Conservation (phyloP, 2,329 filamentous ascomycete species). For the Sordariomycetes sp. region DNA sequence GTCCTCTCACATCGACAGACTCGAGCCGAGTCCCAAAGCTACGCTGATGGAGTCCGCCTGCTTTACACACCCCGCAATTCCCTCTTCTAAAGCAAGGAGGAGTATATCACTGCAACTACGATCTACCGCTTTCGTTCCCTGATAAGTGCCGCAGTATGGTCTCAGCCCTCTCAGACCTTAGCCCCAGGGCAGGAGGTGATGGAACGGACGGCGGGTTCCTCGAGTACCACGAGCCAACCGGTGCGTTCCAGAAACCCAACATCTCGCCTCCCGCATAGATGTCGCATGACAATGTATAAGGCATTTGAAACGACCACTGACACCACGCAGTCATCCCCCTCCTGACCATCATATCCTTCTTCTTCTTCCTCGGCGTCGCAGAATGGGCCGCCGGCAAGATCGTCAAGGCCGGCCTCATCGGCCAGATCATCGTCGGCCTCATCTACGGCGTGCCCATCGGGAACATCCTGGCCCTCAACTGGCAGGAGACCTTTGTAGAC, state of each 20-base stretch:
- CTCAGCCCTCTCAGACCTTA: neutral
- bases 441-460: conserved; percentile 32
- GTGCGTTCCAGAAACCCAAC: conserved; percentile 13
- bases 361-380: conserved; percentile 28
- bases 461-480: conserved; percentile 27
- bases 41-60: neutral
- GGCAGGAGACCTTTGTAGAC: conserved; percentile 33
- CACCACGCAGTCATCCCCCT: conserved; percentile 22
- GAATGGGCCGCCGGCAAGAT: conserved; percentile 28
- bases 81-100: neutral
- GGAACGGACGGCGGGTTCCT: conserved; percentile 16
- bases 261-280: neutral
- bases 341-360: conserved; percentile 30
- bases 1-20: neutral
- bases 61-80: neutral
- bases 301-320: neutral
- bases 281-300: neutral
- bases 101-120: neutral
- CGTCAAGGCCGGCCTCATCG: conserved; percentile 32
- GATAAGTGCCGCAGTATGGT: neutral
- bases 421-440: conserved; percentile 33
- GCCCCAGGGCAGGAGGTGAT: neutral
- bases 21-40: neutral
- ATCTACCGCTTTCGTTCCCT: neutral
- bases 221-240: conserved; percentile 25